Evolutionary conservation across 805 yeast genomes (phyloP).

Genomic region (Torulaspora maleeae): DNA sequence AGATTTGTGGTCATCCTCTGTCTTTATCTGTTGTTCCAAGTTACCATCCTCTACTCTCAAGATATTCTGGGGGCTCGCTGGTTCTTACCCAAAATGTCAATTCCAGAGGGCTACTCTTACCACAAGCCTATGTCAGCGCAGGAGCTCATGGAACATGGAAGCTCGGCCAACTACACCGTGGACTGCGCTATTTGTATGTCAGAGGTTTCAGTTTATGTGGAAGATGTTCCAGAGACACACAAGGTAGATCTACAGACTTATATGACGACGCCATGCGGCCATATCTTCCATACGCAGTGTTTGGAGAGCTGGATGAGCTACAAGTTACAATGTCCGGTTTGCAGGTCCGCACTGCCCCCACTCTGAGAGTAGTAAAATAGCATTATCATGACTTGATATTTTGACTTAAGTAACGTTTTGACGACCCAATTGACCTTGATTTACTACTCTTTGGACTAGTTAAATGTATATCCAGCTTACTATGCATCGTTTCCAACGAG

Average conservation of each 20-base stretch:
- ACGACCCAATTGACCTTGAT: not conserved
- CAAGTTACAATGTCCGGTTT: slow-evolving; percentile 89
- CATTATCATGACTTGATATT: not conserved
- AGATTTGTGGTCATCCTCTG: slow-evolving; percentile 43
- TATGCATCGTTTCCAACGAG: slow-evolving; percentile 15
- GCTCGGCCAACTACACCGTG: slow-evolving; percentile 43
- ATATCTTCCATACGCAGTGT: slow-evolving; percentile 85
- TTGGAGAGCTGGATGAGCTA: slow-evolving; percentile 90
- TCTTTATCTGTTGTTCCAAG: slow-evolving; percentile 58
- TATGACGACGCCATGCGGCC: slow-evolving; percentile 89
- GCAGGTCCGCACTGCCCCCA: slow-evolving; percentile 83
- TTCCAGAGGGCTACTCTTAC: slow-evolving; percentile 82
- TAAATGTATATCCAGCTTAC: no score
- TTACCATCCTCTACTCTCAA: slow-evolving; percentile 56
- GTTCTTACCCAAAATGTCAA: slow-evolving; percentile 66
- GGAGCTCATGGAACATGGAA: slow-evolving; percentile 33
- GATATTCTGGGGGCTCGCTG: slow-evolving; percentile 72
- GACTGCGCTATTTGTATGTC: slow-evolving; percentile 93
- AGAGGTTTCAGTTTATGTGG: slow-evolving; percentile 42
- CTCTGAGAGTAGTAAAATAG: slow-evolving; percentile 36
- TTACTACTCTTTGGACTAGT: no score
- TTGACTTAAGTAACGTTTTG: not conserved
- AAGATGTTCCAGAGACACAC: slow-evolving; percentile 32
- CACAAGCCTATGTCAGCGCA: slow-evolving; percentile 41
- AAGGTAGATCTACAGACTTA: slow-evolving; percentile 45